phyloP scores from a whole-genome alignment of 495 filamentous ascomycete genomes.

The Sabuloglossum arenarium region DNA sequence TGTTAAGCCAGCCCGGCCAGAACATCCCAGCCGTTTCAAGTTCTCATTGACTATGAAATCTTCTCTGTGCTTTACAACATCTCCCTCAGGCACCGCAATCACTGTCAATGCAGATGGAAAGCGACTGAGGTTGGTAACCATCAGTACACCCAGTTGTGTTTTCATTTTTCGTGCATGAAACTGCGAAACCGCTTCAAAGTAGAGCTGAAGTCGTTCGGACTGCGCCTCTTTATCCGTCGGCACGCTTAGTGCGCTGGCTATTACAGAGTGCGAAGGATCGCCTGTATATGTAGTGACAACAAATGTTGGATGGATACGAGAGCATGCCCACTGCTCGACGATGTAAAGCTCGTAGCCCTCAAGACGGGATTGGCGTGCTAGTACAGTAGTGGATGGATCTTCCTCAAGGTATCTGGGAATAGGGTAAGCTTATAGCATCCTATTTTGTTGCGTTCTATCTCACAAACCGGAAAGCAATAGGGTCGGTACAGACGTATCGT shows the following conservation, averaged over 20 bases:
- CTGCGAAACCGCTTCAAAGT: slow-evolving; percentile 69
- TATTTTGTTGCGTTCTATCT: not conserved
- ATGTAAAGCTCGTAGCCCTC: slow-evolving; percentile 84
- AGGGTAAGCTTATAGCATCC: not conserved
- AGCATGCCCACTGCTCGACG: slow-evolving; percentile 97
- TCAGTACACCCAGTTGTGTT: slow-evolving; percentile 62
- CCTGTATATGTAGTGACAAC: slow-evolving; percentile 90
- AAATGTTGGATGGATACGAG: slow-evolving; percentile 70
- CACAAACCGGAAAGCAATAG: slow-evolving; percentile 18
- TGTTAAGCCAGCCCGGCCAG: slow-evolving; percentile 69
- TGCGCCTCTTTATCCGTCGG: slow-evolving; percentile 63
- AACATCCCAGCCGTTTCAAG: slow-evolving; percentile 79
- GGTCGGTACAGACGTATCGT: slow-evolving; percentile 22
- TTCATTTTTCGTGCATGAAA: slow-evolving; percentile 67
- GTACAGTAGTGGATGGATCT: slow-evolving; percentile 54
- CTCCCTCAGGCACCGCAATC: slow-evolving; percentile 70
- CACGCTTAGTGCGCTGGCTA: slow-evolving; percentile 65
- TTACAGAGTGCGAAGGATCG: slow-evolving; percentile 51
- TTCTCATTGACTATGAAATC: slow-evolving; percentile 91
- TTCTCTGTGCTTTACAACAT: slow-evolving; percentile 57
- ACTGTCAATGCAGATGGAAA: slow-evolving; percentile 83
- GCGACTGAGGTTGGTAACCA: slow-evolving; percentile 80
- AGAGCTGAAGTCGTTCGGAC: slow-evolving; percentile 57
- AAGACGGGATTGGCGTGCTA: slow-evolving; percentile 45
- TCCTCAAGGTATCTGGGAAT: slow-evolving; percentile 58